Evolutionary conservation across 2,329 filamentous ascomycete species (phyloP).

Genomic region (Pseudogymnoascus sp.): DNA sequence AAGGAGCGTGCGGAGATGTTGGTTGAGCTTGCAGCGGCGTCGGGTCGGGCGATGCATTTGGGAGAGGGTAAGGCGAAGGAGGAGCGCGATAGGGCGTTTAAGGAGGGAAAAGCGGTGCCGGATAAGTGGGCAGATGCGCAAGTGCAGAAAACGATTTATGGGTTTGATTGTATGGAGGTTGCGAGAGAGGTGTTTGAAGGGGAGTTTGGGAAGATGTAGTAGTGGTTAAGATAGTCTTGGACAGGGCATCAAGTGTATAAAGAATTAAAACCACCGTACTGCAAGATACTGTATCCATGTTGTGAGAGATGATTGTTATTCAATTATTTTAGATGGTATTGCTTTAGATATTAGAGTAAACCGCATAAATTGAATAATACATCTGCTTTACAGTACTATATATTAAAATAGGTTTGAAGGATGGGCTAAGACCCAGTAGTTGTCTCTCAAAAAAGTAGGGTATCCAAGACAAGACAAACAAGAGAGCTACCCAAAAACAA

Average conservation of each 20-base stretch:
- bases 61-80: conserved; percentile 52
- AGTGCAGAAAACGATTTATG: conserved; percentile 60
- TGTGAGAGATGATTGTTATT: background rate
- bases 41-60: conserved; percentile 49
- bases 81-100: conserved; percentile 51
- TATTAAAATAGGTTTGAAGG: background rate
- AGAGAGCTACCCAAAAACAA: background rate
- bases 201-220: conserved; percentile 30
- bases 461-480: background rate
- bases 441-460: background rate
- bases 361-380: background rate
- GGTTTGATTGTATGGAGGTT: conserved; percentile 52
- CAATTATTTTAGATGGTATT: background rate
- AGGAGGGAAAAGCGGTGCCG: conserved; percentile 41
- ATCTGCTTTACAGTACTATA: background rate
- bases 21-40: conserved; percentile 45
- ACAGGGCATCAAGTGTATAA: background rate
- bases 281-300: background rate
- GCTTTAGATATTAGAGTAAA: background rate
- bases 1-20: conserved; percentile 48
- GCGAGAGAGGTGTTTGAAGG: conserved; percentile 46
- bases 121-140: conserved; percentile 67
- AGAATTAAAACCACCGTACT: background rate
- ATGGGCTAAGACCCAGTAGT: background rate
- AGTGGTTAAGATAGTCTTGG: background rate